phyloP scores from a whole-genome alignment of 176 grass and related monocot species.

The Cymbopogon citratus region DNA sequence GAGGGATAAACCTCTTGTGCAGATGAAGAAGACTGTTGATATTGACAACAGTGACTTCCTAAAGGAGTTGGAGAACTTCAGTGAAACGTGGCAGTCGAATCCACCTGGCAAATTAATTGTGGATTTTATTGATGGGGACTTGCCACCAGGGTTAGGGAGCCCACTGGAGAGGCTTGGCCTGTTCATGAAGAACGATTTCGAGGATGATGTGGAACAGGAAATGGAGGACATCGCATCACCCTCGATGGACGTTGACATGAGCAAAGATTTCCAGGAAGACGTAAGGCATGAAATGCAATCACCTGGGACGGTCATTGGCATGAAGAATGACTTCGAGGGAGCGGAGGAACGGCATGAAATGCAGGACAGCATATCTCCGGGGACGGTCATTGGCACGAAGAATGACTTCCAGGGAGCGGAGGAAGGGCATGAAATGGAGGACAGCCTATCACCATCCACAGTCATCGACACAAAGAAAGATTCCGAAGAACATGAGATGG shows the following conservation, averaged over 20 bases:
- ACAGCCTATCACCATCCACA: background rate
- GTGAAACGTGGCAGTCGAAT: constrained; percentile 22
- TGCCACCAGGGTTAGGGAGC: constrained; percentile 42
- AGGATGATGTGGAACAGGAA: constrained; percentile 46
- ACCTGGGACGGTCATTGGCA: background rate
- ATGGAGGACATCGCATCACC: constrained; percentile 38
- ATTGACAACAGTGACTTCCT: constrained; percentile 74
- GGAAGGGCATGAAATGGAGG: background rate
- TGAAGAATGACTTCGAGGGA: background rate
- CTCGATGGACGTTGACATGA: constrained; percentile 20
- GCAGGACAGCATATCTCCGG: constrained; percentile 33
- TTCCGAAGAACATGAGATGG: background rate
- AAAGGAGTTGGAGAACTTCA: constrained; percentile 62
- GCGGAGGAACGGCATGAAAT: background rate
- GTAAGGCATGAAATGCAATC: constrained; percentile 28
- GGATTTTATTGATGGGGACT: constrained; percentile 40
- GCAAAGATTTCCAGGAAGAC: constrained; percentile 43
- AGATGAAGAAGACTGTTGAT: constrained; percentile 91
- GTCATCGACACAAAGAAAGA: background rate
- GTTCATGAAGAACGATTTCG: constrained; percentile 67
- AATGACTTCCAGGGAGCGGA: background rate
- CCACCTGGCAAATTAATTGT: constrained; percentile 25
- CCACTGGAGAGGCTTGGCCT: constrained; percentile 71
- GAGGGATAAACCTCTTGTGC: constrained; percentile 11
- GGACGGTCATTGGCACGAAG: background rate